Percentiles rank a stretch among this genome's conserved stretches.
These are phyloP conservation scores for Acidomyces sp. DNA, from an alignment of 495 filamentous ascomycete genomes.

Conservation along the genomic window DNA sequence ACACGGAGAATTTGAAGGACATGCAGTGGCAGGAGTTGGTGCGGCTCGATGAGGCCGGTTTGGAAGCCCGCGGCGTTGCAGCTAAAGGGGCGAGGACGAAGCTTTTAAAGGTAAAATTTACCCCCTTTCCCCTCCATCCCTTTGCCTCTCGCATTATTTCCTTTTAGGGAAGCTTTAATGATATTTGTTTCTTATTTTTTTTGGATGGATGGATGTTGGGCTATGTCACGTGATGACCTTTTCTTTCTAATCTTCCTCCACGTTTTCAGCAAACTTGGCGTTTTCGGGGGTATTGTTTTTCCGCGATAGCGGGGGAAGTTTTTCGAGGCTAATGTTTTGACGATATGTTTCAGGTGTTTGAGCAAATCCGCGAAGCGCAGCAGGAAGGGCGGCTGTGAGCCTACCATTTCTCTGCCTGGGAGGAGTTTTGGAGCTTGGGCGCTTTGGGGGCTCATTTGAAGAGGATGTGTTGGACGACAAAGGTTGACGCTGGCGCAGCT, in stretches of 20 bases:
- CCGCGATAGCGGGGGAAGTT: too few relatives aligned
- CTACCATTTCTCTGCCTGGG: too few relatives aligned
- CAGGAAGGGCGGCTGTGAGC: constrained; percentile 19
- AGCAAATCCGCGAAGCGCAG: constrained; percentile 65
- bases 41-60: constrained; percentile 80
- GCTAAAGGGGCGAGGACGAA: constrained; percentile 89
- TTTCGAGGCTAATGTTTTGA: constrained; percentile 19
- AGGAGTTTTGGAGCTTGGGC: too few relatives aligned
- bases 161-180: too few relatives aligned
- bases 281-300: too few relatives aligned
- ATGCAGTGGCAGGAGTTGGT: constrained; percentile 91
- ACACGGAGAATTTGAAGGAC: constrained; percentile 95
- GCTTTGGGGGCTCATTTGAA: too few relatives aligned
- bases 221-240: neutral
- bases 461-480: too few relatives aligned
- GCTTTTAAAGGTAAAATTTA: constrained; percentile 92
- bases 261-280: too few relatives aligned
- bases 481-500: too few relatives aligned
- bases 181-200: constrained; percentile 7
- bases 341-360: constrained; percentile 51
- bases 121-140: too few relatives aligned
- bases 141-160: too few relatives aligned
- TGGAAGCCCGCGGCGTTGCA: constrained; percentile 90
- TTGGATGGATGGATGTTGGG: neutral
- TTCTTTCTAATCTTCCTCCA: too few relatives aligned